These are phyloP conservation scores for Hordeum marinum DNA, from an alignment of 176 grass and related monocot species.

Conservation along the genomic window DNA sequence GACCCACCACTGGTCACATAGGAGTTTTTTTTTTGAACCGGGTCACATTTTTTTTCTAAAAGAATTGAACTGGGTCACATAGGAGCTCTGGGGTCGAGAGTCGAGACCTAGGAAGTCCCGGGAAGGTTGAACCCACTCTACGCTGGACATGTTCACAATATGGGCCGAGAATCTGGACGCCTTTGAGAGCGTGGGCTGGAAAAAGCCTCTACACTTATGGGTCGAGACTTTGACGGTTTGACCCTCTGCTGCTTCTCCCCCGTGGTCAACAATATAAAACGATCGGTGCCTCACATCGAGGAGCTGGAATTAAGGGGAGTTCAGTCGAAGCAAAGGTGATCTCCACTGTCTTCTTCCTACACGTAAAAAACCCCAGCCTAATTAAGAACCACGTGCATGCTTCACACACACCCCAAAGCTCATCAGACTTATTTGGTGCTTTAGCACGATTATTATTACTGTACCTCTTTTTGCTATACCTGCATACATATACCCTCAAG, in stretches of 20 bases:
- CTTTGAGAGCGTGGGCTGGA: no score
- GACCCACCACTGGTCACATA: no score
- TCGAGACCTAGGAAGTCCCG: no score
- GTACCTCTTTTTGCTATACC: neutral
- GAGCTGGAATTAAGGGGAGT: slow-evolving; percentile 32
- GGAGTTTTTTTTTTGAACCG: no score
- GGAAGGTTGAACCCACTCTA: neutral
- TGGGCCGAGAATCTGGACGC: neutral
- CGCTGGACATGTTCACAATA: neutral
- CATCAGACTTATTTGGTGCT: slow-evolving; percentile 3
- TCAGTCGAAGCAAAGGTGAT: slow-evolving; percentile 34
- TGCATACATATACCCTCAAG: neutral
- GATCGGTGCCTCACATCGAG: slow-evolving; percentile 1
- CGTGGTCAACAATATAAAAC: slow-evolving; percentile 22
- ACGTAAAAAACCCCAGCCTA: neutral
- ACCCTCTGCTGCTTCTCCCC: neutral
- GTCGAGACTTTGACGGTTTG: slow-evolving; percentile 2
- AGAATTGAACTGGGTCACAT: no score
- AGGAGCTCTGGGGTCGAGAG: no score
- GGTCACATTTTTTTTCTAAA: no score
- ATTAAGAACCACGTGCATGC: slow-evolving; percentile 21
- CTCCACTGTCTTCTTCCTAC: slow-evolving; percentile 6
- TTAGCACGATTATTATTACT: neutral
- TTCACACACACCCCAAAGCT: slow-evolving; percentile 32
- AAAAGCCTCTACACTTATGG: neutral